Conservation (phyloP, 306 rosid species). For the Bauhinia variegata region DNA sequence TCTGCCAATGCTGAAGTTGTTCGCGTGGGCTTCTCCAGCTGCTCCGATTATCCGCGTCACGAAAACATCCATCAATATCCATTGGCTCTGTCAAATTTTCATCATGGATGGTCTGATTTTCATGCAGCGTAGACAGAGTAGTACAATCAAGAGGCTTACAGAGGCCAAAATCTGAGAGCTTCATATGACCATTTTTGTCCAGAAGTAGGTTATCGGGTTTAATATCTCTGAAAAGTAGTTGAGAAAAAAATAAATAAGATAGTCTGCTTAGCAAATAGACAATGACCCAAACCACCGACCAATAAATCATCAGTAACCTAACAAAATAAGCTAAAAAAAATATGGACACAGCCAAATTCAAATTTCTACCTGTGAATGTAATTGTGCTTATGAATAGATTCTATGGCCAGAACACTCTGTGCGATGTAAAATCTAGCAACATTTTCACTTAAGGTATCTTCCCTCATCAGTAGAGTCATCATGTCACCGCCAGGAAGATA, state of each 20-base stretch:
- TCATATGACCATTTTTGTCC: constrained; percentile 96
- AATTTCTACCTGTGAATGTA: constrained; percentile 87
- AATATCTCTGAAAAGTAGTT: constrained; percentile 74
- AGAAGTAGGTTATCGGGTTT: constrained; percentile 96
- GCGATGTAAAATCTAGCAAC: constrained; percentile 94
- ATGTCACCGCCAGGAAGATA: constrained; percentile 98
- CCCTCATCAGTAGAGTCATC: constrained; percentile 97
- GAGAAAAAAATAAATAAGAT: constrained; percentile 32
- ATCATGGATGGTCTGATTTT: constrained; percentile 79
- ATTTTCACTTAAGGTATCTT: constrained; percentile 83
- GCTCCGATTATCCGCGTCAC: constrained; percentile 71
- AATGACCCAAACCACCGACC: constrained; percentile 13
- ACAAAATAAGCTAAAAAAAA: constrained; percentile 27
- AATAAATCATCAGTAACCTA: constrained; percentile 28
- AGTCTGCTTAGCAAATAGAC: constrained; percentile 29
- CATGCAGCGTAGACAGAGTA: constrained; percentile 89
- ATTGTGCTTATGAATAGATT: constrained; percentile 93
- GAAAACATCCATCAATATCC: constrained; percentile 69
- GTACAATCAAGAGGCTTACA: constrained; percentile 96
- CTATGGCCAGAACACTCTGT: constrained; percentile 95
- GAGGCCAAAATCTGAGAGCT: constrained; percentile 98
- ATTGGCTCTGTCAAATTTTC: constrained; percentile 81
- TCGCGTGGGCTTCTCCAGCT: constrained; percentile 93
- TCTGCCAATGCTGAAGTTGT: constrained; percentile 98
- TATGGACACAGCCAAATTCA: constrained; percentile 21